phyloP scores from a whole-genome alignment of 129 eudicot species.

The Silybum marianum region DNA sequence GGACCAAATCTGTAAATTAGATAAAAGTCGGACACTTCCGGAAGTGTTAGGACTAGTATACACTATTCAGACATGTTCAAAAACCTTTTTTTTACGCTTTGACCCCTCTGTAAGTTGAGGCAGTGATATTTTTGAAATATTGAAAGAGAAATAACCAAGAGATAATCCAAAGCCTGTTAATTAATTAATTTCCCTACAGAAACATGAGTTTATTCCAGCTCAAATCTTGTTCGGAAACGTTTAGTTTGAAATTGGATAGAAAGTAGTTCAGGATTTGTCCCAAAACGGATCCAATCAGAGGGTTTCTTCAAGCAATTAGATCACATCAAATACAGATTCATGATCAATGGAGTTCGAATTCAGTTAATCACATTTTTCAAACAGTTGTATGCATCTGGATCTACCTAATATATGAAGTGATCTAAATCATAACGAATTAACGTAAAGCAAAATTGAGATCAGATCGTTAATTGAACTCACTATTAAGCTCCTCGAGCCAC shows the following conservation, averaged over 20 bases:
- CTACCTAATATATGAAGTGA: constrained; percentile 15
- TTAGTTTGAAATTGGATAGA: background rate
- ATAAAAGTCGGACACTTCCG: too few species aligned
- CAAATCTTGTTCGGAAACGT: background rate
- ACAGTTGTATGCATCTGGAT: constrained; percentile 14
- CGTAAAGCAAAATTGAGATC: constrained; percentile 5
- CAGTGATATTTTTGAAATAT: background rate
- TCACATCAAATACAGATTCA: constrained; percentile 3
- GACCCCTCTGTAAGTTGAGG: background rate
- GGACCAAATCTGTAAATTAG: too few species aligned
- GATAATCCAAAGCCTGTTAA: too few species aligned
- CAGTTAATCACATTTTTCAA: background rate
- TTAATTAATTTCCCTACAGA: background rate
- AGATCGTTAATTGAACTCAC: constrained; percentile 31
- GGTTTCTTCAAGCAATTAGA: background rate
- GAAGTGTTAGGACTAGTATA: too few species aligned
- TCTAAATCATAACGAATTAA: constrained; percentile 5
- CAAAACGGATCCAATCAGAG: constrained; percentile 10
- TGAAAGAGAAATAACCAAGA: too few species aligned
- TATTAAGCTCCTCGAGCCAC: constrained; percentile 86
- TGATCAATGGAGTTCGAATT: background rate
- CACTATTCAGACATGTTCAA: too few species aligned
- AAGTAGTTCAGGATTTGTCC: constrained; percentile 2
- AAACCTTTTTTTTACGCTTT: too few species aligned
- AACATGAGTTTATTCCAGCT: background rate